Base-by-base conservation (phyloP, 1,284 basidiomycete species). In the Xanthoconium separans region DNA sequence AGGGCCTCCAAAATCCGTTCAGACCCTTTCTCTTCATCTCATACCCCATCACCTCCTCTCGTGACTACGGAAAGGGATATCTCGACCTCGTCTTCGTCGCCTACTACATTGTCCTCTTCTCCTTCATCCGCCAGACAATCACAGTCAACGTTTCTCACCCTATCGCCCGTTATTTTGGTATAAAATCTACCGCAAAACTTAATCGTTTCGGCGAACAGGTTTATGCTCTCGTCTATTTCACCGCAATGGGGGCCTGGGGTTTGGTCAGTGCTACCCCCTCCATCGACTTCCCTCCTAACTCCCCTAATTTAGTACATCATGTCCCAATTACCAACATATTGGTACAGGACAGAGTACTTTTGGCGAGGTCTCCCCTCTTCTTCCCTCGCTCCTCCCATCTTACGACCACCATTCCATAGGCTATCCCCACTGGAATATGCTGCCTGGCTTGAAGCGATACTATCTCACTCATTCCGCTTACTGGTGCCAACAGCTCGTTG, bases 401-500 rank as follows among this genome's bases (percentile, higher is more conserved):
- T 44, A 44, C 44, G 46, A 57, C 55, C 1, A 39, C n/a, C 39
- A 12, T 40, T 22, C 49, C 29, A 10, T 52, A 89, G 90, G 83
- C 51, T 96, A 96, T 66, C 94, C 94, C 29, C 86, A 93, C 66
- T 91, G 87, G 86, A 82, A 91, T 55, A 93, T 99, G 91, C 84
- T 82, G 37, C 83, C 85, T 2, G 81, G 86, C 58, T 76, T 98
- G 60, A 99, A 99, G 74, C 73, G 81, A 34, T 98, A 98, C 76
- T 99, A 99, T 70, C 83, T 99, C 53, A 83, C 91, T 73, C 91
- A 94, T 69, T 80, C 84, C 45, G 79, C 93, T 2, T 98, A 98
- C 70, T 99, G 96, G 96, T 82, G 86, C 50, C 95, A 99, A 68
- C 95, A 99, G 71, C 83, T 96, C 55, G 74, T 98, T 33, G 88